phyloP scores from a whole-genome alignment of 768 basidiomycete species.

The Tremella mesenterica region DNA sequence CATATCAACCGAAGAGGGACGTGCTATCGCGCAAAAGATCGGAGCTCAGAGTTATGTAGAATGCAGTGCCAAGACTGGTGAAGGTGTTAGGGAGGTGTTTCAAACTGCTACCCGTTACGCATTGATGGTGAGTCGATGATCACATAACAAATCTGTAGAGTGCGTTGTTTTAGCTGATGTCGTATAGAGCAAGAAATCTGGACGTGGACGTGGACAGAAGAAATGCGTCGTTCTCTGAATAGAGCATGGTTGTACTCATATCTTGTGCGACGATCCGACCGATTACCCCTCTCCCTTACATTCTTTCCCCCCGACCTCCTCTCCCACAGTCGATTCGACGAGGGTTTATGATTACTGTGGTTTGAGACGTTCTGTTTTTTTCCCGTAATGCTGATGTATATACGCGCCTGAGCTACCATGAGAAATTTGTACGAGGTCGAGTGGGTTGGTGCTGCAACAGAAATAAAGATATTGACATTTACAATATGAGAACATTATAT shows the following conservation, averaged over 20 bases:
- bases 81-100: conserved; percentile 97
- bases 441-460: too few relatives aligned
- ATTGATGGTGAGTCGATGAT: conserved; percentile 46
- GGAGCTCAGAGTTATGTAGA: conserved; percentile 94
- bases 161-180: not conserved
- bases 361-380: not conserved
- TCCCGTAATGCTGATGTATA: not conserved
- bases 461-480: too few relatives aligned
- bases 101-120: conserved; percentile 93
- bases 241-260: conserved; percentile 16
- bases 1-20: conserved; percentile 62
- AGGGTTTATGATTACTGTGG: not conserved
- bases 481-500: too few relatives aligned
- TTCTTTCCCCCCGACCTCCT: not conserved
- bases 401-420: not conserved
- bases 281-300: not conserved
- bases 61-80: conserved; percentile 90
- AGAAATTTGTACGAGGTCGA: too few relatives aligned
- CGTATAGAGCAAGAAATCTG: conserved; percentile 36
- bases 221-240: conserved; percentile 37
- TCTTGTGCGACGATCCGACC: conserved; percentile 1
- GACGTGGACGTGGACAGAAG: conserved; percentile 26
- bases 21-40: conserved; percentile 92
- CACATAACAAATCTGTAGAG: not conserved
- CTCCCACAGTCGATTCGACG: not conserved